Percentiles rank a stretch among this genome's conserved stretches.
Evolutionary conservation across 192 early-diverging fungal genomes (phyloP).

Genomic region (Backusella liffmaniae): DNA sequence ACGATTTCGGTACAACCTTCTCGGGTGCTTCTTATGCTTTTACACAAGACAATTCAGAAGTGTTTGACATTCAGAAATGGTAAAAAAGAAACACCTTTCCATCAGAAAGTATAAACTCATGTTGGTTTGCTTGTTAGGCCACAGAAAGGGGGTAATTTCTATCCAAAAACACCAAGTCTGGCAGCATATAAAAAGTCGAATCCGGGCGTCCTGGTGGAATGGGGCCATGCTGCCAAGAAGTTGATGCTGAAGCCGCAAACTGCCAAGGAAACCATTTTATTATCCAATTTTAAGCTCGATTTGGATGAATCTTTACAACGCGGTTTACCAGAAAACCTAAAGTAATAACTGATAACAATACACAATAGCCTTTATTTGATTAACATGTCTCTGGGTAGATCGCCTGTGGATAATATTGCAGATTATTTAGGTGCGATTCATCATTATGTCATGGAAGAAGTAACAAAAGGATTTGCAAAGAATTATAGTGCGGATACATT

Average conservation of each 20-base stretch:
- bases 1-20: constrained; percentile 47
- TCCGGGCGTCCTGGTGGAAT: constrained; percentile 39
- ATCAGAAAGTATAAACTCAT: background rate
- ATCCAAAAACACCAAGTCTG: constrained; percentile 46
- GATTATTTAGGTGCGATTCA: constrained; percentile 42
- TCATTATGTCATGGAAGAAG: constrained; percentile 37
- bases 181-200: constrained; percentile 36
- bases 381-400: background rate
- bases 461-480: constrained; percentile 41
- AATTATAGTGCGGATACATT: constrained; percentile 40
- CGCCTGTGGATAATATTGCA: constrained; percentile 35
- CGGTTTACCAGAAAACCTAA: constrained; percentile 37
- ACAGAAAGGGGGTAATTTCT: constrained; percentile 30
- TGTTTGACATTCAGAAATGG: constrained; percentile 47
- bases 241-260: constrained; percentile 14
- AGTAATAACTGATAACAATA: background rate
- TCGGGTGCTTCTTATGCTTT: constrained; percentile 51
- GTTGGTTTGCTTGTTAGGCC: constrained; percentile 27
- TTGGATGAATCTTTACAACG: constrained; percentile 45
- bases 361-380: background rate
- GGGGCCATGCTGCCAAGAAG: constrained; percentile 44
- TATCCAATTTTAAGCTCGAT: constrained; percentile 52
- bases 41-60: constrained; percentile 39
- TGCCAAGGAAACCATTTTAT: constrained; percentile 19
- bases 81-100: constrained; percentile 11